Base-by-base conservation (phyloP, 208 protist genomes). In the Porcisia hertigi region DNA sequence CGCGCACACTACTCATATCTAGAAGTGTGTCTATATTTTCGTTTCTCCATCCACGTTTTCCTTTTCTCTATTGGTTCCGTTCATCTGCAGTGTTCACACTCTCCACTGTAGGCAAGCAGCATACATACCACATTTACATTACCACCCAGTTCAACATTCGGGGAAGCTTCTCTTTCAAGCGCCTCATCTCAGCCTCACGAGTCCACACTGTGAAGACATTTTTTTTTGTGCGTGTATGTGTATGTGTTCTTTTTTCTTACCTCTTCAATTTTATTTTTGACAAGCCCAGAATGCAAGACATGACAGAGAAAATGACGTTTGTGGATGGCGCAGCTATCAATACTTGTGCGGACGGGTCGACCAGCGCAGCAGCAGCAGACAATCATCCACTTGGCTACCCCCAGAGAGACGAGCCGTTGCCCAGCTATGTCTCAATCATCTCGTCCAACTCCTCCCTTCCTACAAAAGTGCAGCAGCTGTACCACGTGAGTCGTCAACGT, bases 341-440 rank as follows among this genome's bases (percentile, higher is more conserved):
- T 36, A 6, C 54, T 2, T 45, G 34, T 14, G 74, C 52, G 25
- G 69, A 70, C 20, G 58, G 62, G 9, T 45, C 53, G 41, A 76
- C 58, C 11, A 34, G 41, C 34, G 9, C 53, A n/a, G 53, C n/a
- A 6, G 49, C n/a, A 12, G 60, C 53, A 66, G 71, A 52, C 58
- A 54, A 67, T n/a, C 53, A 25, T 4, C 18, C 23, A 25, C 70
- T 65, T n/a, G 58, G 59, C 52, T 73, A 55, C n/a, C 49, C 57
- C 39, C 16, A 6, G 47, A 75, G 49, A 41, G 63, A 80, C 47
- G 72, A 86, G 12, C 63, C 60, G 11, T 63, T 76, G 9, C 77
- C 82, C 18, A 80, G 70, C 70, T 91, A 87, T 73, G 55, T 58
- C 18, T 62, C 65, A 9, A 88, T 92, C 63, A n/a, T 92, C 18